Evolutionary conservation across 116 monocot species (phyloP).

Genomic region (Zostera marina): DNA sequence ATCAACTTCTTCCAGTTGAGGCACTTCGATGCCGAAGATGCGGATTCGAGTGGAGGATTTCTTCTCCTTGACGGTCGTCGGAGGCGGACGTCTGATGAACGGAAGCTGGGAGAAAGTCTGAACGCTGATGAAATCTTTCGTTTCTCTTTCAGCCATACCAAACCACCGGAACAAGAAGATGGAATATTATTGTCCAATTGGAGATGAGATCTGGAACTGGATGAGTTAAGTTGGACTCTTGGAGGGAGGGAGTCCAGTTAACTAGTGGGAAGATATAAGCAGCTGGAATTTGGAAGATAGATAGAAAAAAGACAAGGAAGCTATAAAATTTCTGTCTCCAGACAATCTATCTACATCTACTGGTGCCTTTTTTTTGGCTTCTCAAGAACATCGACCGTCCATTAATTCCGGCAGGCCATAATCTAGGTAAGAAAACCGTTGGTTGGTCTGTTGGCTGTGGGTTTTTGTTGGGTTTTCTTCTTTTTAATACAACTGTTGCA

Average conservation of each 20-base stretch:
- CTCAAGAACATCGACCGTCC: constrained; percentile 10
- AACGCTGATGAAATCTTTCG: constrained; percentile 49
- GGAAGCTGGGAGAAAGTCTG: constrained; percentile 85
- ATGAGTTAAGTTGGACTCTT: no score
- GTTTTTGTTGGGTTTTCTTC: neutral
- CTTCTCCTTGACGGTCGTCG: constrained; percentile 7
- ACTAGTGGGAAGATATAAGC: no score
- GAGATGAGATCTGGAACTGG: neutral
- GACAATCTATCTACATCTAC: constrained; percentile 4
- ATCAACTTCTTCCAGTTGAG: constrained; percentile 2
- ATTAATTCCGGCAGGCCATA: constrained; percentile 1
- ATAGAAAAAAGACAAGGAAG: no score
- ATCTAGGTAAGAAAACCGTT: constrained; percentile 4
- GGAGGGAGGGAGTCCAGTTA: neutral
- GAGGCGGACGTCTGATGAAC: constrained; percentile 42
- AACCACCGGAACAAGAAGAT: neutral
- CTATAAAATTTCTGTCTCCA: no score
- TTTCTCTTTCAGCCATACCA: constrained; percentile 31
- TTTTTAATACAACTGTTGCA: constrained; percentile 5
- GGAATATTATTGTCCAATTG: neutral
- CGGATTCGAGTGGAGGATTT: constrained; percentile 23
- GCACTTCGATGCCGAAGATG: constrained; percentile 73
- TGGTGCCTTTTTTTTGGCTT: constrained; percentile 19
- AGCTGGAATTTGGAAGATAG: no score
- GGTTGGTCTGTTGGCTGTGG: no score